phyloP scores from a whole-genome alignment of 1,139 yeast genomes.

The Blastobotrys capitulatus region DNA sequence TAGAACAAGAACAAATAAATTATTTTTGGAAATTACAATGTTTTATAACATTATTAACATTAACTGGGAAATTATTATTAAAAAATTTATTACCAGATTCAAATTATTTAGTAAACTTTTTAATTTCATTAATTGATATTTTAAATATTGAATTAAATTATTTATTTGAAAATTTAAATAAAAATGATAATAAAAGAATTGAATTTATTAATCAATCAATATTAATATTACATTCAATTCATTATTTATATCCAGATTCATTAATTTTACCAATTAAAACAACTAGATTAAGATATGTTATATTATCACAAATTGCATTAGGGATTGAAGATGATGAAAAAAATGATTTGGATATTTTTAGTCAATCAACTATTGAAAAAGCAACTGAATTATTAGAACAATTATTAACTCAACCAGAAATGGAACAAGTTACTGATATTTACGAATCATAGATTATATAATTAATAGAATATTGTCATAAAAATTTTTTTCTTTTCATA shows the following conservation, averaged over 20 bases:
- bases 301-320: constrained; percentile 7
- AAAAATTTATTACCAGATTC: not conserved
- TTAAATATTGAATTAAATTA: not conserved
- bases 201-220: not conserved
- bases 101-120: not conserved
- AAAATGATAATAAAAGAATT: not conserved
- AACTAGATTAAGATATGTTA: constrained; percentile 2
- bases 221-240: not conserved
- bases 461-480: not conserved
- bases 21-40: not conserved
- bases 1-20: not conserved
- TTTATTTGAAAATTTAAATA: not conserved
- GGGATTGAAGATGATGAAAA: constrained; percentile 7
- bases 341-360: constrained; percentile 36
- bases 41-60: not conserved
- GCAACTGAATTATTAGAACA: constrained; percentile 67
- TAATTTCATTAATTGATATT: not conserved
- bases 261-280: not conserved
- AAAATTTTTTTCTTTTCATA: not conserved
- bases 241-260: not conserved
- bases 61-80: not conserved
- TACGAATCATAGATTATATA: constrained; percentile 31
- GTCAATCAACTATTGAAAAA: constrained; percentile 57
- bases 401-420: constrained; percentile 71
- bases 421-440: constrained; percentile 49